These are phyloP conservation scores for Euphorbia tirucalli DNA, from an alignment of 345 rosid species.

Conservation along the genomic window DNA sequence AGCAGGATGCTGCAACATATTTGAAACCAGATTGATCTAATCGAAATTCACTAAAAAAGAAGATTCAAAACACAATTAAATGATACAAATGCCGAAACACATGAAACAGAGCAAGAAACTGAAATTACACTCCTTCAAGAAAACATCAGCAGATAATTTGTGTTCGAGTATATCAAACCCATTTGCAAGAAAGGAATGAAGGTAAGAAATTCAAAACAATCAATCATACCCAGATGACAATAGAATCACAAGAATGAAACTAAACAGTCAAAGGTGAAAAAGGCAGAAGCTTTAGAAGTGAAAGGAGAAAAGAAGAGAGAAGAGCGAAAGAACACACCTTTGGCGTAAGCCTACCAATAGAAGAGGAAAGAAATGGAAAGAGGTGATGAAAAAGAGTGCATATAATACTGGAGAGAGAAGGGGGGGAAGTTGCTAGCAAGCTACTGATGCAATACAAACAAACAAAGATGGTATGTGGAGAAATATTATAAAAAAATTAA, in stretches of 20 bases:
- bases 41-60: background rate
- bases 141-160: background rate
- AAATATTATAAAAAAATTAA: slow-evolving; percentile 5
- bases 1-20: background rate
- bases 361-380: slow-evolving; percentile 5
- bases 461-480: background rate
- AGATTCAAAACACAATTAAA: background rate
- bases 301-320: background rate
- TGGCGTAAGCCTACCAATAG: background rate
- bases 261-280: slow-evolving; percentile 6
- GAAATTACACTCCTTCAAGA: background rate
- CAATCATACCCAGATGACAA: background rate
- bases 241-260: background rate
- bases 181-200: background rate
- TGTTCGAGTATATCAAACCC: background rate
- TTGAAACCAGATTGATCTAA: too few relatives aligned
- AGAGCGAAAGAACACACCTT: slow-evolving; percentile 22
- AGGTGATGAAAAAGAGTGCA: background rate
- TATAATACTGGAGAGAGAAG: too few relatives aligned
- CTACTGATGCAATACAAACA: too few relatives aligned
- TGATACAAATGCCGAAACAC: background rate
- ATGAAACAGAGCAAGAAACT: background rate
- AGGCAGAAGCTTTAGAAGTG: background rate
- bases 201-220: background rate
- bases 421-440: too few relatives aligned